These are phyloP conservation scores for Fomitopsis pinicola DNA, from an alignment of 1,284 basidiomycete species.

Conservation along the genomic window DNA sequence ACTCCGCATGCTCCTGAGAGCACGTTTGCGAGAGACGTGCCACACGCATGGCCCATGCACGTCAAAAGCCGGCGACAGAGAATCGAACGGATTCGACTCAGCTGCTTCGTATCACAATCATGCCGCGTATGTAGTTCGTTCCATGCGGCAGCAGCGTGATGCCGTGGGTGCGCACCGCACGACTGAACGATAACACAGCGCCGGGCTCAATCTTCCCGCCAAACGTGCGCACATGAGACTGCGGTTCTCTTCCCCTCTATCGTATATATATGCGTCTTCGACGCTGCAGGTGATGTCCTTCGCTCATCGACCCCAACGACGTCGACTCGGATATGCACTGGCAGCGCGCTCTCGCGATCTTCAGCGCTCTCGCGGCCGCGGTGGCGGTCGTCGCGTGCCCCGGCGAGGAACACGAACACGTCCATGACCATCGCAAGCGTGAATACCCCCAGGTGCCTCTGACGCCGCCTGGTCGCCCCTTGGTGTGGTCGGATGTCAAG, in stretches of 20 bases:
- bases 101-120: background rate
- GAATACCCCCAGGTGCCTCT: constrained; percentile 41
- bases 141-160: background rate
- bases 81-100: background rate
- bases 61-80: background rate
- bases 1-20: background rate
- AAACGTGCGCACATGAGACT: background rate
- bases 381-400: constrained; percentile 19
- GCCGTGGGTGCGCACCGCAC: background rate
- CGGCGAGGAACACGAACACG: constrained; percentile 25
- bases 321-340: constrained; percentile 1
- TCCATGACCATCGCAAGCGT: constrained; percentile 39
- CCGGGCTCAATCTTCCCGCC: background rate
- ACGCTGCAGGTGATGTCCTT: background rate
- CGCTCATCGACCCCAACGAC: background rate
- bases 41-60: background rate
- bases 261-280: background rate
- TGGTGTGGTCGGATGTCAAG: constrained; percentile 78
- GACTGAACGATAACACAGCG: background rate
- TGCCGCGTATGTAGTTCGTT: background rate
- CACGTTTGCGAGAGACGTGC: background rate
- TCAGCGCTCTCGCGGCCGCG: constrained; percentile 11
- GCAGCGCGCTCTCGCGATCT: constrained; percentile 3
- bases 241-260: background rate
- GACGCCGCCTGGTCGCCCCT: constrained; percentile 51